Base-by-base conservation (phyloP, 1,284 basidiomycete species). In the Pholiota adiposa region DNA sequence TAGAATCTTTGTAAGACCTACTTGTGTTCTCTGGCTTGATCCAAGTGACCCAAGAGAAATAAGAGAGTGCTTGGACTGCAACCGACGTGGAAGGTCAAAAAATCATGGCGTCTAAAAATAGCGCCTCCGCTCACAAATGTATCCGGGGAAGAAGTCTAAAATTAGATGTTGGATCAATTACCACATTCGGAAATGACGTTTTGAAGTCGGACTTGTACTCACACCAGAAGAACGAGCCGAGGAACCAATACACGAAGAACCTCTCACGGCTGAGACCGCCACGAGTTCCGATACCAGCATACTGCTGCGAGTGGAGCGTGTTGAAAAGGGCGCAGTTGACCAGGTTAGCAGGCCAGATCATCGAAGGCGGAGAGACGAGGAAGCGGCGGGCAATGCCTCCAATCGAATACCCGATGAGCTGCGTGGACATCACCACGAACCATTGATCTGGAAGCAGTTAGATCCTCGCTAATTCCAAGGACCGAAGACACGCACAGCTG, bases 291-390 rank as follows among this genome's bases (percentile, higher is more conserved):
- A 86, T 82, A 56, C 88, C 88, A 27, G 83, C 75, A 70, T 89
- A 89, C 54, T 79, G 76, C 63, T 85, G 81, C 0, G 82, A 82
- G 68, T 88, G 86, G 12, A 88, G 74, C 4, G 86, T 87, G 70
- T 87, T 88, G 75, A 95, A 88, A 19, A 92, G 83, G 12, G 93
- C 92, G 59, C 90, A 88, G 40, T 81, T 81, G 29, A 93, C 90
- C 3, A 95, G 80, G 54, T 88, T 89, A 43, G 82, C 79, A 0
- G 91, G 92, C 91, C 91, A 93, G 65, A 93, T 89, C 88, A 93
- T 90, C 8, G 86, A 85, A 0, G 90, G 88, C 0, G 92, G 90
- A 58, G 85, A 81, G 9, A 92, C 88, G 48, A 93, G 77, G 77
- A 87, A 87, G 14, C 84, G 80, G 18, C 83, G 80, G 48, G 79